Percentiles rank a stretch among this genome's conserved stretches.
Conservation (phyloP, 441 rosid genomes). For the Melastoma candidum region DNA sequence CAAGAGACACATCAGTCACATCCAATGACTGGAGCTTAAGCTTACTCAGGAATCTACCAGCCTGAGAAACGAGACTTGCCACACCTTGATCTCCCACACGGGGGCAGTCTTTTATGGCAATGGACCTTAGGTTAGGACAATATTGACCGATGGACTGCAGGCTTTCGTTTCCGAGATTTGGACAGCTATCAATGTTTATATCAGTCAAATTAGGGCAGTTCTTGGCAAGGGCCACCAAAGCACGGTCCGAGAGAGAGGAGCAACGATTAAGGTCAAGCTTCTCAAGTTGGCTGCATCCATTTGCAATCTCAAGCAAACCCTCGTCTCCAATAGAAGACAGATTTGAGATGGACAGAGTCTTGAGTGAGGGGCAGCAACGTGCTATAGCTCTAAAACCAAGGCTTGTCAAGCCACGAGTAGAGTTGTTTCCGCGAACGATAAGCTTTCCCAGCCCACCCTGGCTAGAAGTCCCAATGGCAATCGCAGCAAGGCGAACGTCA, state of each 20-base stretch:
- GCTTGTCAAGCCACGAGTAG: slow-evolving; percentile 9
- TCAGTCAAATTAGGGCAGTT: slow-evolving; percentile 12
- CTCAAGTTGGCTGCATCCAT: slow-evolving; percentile 11
- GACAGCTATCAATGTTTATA: slow-evolving; percentile 10
- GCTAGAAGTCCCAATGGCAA: slow-evolving; percentile 13
- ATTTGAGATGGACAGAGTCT: slow-evolving; percentile 12
- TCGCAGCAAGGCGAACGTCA: slow-evolving; percentile 15
- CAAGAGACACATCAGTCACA: slow-evolving; percentile 9
- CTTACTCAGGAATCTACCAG: slow-evolving; percentile 6
- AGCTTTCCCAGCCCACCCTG: slow-evolving; percentile 16
- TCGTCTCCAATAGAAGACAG: slow-evolving; percentile 10
- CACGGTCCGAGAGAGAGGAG: slow-evolving; percentile 7
- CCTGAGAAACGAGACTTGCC: slow-evolving; percentile 5
- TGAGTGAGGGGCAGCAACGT: slow-evolving; percentile 13
- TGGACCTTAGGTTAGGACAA: slow-evolving; percentile 10
- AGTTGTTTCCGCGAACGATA: slow-evolving; percentile 7
- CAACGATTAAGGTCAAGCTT: slow-evolving; percentile 12
- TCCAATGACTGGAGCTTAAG: slow-evolving; percentile 12
- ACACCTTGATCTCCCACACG: slow-evolving; percentile 17
- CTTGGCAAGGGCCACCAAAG: slow-evolving; percentile 10
- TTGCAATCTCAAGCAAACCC: slow-evolving; percentile 18
- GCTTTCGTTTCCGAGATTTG: slow-evolving; percentile 8
- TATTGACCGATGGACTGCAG: slow-evolving; percentile 8
- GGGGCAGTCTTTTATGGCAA: slow-evolving; percentile 12
- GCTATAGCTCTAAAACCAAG: slow-evolving; percentile 11